Evolutionary conservation across 257 asterid species (phyloP), one percentile per base, ranked within the genome.

Genomic region (Nyctanthes arbortristis): DNA sequence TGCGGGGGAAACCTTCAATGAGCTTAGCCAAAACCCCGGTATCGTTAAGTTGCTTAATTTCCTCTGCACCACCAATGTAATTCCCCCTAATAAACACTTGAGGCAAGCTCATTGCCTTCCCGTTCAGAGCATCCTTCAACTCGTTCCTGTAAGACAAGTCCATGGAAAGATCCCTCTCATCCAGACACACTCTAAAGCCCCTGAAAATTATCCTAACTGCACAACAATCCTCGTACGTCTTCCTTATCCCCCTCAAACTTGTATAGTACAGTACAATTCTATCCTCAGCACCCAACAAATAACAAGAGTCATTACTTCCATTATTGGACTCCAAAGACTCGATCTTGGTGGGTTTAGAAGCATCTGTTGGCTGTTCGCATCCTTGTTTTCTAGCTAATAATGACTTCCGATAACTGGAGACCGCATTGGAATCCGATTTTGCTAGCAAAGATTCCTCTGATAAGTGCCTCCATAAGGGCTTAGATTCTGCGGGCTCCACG

Each of bases 401-500:
- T 0, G 87, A 84, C 63, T 63, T 73, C 4, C 73, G 28, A 32
- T 84, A 81, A 35, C 81, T 85, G 8, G 84, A 68, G 4, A 68
- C 84, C 57, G 82, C 84, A 66, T 76, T 78, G 1, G 66, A 2
- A 40, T 82, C 88, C 81, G 80, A 65, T 66, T 82, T 82, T 6
- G 88, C 85, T 49, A 83, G 80, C 78, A 74, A 30, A 1, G 84
- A 82, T 47, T 85, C 90, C 68, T 80, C 88, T 1, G 90, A 85
- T 32, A 85, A 74, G 63, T 85, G 90, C 80, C 78, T 70, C 90
- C 90, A 85, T 69, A 85, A 24, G 32, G 90, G 87, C 78, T 82
- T 85, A 58, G 81, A 80, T 4, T 43, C 77, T 7, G 75, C 78
- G 56, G 75, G 78, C 67, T 83, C 88, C 34, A 82, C 84, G 39